Conservation (phyloP, 2,329 filamentous ascomycete genomes). For the Arthroderma uncinatum region DNA sequence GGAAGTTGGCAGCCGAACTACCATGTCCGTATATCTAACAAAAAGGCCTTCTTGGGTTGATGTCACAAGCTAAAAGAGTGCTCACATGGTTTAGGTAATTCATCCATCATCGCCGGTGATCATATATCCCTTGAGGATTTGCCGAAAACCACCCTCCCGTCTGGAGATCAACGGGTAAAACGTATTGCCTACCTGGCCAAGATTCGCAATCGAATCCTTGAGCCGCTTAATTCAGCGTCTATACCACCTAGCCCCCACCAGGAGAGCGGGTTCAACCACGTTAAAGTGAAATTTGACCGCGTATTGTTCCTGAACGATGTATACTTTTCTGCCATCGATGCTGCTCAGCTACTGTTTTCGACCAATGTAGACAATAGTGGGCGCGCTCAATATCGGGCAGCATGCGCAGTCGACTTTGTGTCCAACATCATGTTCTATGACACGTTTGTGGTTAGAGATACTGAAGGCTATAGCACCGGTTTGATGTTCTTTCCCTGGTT, state of each 20-base stretch:
- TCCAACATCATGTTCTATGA: constrained; percentile 12
- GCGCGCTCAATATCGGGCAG: constrained; percentile 10
- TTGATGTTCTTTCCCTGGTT: constrained; percentile 12
- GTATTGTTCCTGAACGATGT: constrained; percentile 12
- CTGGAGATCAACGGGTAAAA: constrained; percentile 7
- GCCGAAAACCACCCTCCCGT: neutral
- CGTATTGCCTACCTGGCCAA: constrained; percentile 12
- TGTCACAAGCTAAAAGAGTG: neutral
- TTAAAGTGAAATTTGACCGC: constrained; percentile 8
- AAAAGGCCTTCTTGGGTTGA: neutral
- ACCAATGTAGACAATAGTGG: constrained; percentile 8
- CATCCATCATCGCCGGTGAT: constrained; percentile 10
- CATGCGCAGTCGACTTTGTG: constrained; percentile 12
- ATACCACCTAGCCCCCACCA: neutral
- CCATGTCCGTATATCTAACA: constrained; percentile 5
- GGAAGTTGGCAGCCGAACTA: constrained; percentile 6
- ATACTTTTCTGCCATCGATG: constrained; percentile 10
- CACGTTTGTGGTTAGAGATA: constrained; percentile 12
- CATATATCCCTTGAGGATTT: constrained; percentile 8
- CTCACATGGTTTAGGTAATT: constrained; percentile 8
- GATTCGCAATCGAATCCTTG: constrained; percentile 10
- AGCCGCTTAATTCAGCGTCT: constrained; percentile 8
- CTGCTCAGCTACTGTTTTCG: constrained; percentile 11
- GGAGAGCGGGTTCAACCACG: constrained; percentile 6
- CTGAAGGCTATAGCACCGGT: constrained; percentile 11